These are phyloP conservation scores for Phellopilus nigrolimitatus DNA, from an alignment of 1,284 basidiomycete genomes.

Conservation along the genomic window DNA sequence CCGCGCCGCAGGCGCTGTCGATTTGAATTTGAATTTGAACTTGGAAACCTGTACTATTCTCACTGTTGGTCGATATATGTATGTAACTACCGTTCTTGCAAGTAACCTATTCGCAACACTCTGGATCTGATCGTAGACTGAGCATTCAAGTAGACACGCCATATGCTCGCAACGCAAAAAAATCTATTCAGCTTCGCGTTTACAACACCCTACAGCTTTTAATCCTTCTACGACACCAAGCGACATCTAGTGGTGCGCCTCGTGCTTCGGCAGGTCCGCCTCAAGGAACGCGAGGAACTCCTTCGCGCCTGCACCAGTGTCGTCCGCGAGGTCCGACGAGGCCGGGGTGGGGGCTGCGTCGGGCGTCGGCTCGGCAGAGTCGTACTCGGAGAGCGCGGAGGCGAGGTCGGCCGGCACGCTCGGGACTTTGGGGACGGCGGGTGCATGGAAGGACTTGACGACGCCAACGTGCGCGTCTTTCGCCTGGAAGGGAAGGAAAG, in stretches of 20 bases:
- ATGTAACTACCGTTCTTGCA: no score
- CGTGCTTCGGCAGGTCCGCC: constrained; percentile 53
- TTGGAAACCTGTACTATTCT: no score
- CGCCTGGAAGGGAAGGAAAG: constrained; percentile 40
- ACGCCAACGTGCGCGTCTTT: constrained; percentile 80
- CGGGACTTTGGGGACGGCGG: constrained; percentile 65
- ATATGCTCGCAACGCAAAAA: background rate
- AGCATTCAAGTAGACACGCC: no score
- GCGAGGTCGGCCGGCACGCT: constrained; percentile 75
- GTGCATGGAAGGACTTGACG: constrained; percentile 72
- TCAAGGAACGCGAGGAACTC: constrained; percentile 57
- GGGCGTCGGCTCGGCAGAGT: constrained; percentile 66
- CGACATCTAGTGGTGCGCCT: constrained; percentile 43
- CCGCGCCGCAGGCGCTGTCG: background rate
- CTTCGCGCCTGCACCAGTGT: constrained; percentile 45
- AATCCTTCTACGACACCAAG: background rate
- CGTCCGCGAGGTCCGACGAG: constrained; percentile 30
- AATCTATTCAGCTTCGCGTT: background rate
- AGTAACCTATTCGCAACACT: no score
- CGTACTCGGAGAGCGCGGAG: constrained; percentile 77
- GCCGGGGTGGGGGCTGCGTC: constrained; percentile 32
- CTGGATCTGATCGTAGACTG: no score
- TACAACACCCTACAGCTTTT: background rate
- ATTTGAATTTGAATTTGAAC: background rate
- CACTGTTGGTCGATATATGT: no score